A percentile compares a stretch with the other conserved stretches of the same genome.
These are phyloP conservation scores for Wickerhamomyces queroliae DNA, from an alignment of 805 yeast genomes.

Conservation along the genomic window DNA sequence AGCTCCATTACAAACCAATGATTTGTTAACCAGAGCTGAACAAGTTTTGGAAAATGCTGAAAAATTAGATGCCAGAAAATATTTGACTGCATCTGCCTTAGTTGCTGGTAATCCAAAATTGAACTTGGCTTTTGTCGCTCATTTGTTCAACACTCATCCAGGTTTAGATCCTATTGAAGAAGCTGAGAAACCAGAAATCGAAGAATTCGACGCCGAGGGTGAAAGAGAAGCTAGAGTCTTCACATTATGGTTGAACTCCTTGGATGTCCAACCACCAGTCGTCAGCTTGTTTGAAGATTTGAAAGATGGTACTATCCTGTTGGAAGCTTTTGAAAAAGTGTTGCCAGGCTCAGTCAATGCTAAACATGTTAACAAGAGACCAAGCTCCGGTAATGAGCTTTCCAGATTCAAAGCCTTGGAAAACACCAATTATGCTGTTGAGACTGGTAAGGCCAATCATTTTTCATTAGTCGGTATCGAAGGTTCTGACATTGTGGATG, in stretches of 20 bases:
- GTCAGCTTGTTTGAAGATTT: slow-evolving; percentile 88
- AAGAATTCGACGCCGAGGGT: slow-evolving; percentile 98
- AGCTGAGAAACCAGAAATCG: slow-evolving; percentile 86
- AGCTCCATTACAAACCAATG: slow-evolving; percentile 73
- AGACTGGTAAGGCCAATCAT: slow-evolving; percentile 84
- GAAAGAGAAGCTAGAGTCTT: slow-evolving; percentile 99
- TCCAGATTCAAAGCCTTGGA: slow-evolving; percentile 93
- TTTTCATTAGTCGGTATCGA: slow-evolving; percentile 97
- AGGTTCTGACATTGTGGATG: slow-evolving; percentile 96
- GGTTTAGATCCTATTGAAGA: slow-evolving; percentile 95
- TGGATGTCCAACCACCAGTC: slow-evolving; percentile 94
- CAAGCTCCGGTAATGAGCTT: slow-evolving; percentile 67
- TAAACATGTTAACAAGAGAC: slow-evolving; percentile 78
- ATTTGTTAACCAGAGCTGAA: slow-evolving; percentile 79
- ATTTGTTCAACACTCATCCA: slow-evolving; percentile 92
- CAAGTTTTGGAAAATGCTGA: slow-evolving; percentile 84
- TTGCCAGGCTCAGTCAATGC: slow-evolving; percentile 86
- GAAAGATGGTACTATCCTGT: slow-evolving; percentile 82
- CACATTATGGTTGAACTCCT: slow-evolving; percentile 93
- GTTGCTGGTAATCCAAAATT: slow-evolving; percentile 96
- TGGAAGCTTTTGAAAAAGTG: slow-evolving; percentile 94
- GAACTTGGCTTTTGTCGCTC: slow-evolving; percentile 96
- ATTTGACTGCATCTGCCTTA: slow-evolving; percentile 86
- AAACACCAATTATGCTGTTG: slow-evolving; percentile 98
- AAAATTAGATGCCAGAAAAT: slow-evolving; percentile 86